Percentiles rank a stretch among this genome's conserved stretches.
These are phyloP conservation scores for Pseudocercospora fuligena DNA, from an alignment of 2,329 filamentous ascomycete species.

Conservation along the genomic window DNA sequence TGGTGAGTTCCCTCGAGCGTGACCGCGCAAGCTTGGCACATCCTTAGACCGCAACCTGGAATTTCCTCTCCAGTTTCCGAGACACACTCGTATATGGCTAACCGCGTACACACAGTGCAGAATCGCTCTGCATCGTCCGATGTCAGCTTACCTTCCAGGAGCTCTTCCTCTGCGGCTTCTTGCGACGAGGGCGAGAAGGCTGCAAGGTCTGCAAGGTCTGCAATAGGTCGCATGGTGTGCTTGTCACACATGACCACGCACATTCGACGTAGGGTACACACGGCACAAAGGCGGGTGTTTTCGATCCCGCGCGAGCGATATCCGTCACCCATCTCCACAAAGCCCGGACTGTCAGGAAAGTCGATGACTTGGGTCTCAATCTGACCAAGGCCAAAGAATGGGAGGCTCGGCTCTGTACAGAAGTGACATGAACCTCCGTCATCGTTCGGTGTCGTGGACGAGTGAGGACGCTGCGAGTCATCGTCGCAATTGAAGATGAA, in stretches of 20 bases:
- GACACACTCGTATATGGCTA: conserved; percentile 46
- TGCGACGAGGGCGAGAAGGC: neutral
- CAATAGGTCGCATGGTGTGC: conserved; percentile 40
- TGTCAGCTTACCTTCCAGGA: conserved; percentile 23
- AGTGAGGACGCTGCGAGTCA: conserved; percentile 13
- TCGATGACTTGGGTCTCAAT: conserved; percentile 40
- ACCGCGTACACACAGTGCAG: conserved; percentile 49
- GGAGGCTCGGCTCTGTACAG: conserved; percentile 45
- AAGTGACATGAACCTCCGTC: conserved; percentile 45
- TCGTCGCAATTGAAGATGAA: conserved; percentile 45
- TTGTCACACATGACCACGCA: conserved; percentile 43
- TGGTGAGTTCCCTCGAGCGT: conserved; percentile 29
- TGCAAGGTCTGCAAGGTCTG: conserved; percentile 24
- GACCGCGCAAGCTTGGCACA: conserved; percentile 39
- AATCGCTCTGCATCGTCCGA: conserved; percentile 35
- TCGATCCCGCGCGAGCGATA: conserved; percentile 37
- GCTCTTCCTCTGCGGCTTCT: conserved; percentile 31
- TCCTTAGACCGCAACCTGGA: conserved; percentile 39
- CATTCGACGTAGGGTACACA: conserved; percentile 44
- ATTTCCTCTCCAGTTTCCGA: conserved; percentile 13
- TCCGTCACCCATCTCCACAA: conserved; percentile 42
- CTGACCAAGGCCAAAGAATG: conserved; percentile 44
- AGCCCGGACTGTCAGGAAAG: conserved; percentile 38
- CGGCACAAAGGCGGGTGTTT: conserved; percentile 43
- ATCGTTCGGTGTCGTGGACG: conserved; percentile 9